phyloP scores from a whole-genome alignment of 495 filamentous ascomycete species.

The Penicillium goetzii region DNA sequence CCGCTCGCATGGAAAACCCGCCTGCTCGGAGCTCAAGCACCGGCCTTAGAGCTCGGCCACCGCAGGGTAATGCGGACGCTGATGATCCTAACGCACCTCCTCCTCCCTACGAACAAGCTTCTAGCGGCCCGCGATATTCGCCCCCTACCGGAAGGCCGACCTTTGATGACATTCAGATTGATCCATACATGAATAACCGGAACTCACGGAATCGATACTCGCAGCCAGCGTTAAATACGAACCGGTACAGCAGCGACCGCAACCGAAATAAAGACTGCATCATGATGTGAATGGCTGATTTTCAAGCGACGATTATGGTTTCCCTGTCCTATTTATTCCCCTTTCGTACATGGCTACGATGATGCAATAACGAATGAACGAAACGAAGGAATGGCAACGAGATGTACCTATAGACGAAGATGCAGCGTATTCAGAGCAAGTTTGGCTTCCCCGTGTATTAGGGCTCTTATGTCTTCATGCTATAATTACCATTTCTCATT shows the following conservation, averaged over 20 bases:
- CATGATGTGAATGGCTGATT: conserved; percentile 43
- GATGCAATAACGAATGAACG: conserved; percentile 25
- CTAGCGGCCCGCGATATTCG: conserved; percentile 63
- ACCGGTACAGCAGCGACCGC: conserved; percentile 33
- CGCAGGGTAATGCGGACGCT: conserved; percentile 29
- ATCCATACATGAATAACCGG: conserved; percentile 36
- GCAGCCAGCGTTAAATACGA: conserved; percentile 11
- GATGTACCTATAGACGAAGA: conserved; percentile 17
- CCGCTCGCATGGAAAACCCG: conserved; percentile 25
- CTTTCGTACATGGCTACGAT: conserved; percentile 12
- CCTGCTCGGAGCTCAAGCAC: conserved; percentile 27
- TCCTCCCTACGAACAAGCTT: conserved; percentile 82
- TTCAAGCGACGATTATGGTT: not conserved
- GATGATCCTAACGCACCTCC: conserved; percentile 64
- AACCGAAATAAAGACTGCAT: conserved; percentile 45
- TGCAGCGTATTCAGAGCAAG: not conserved
- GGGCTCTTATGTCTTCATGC: not conserved
- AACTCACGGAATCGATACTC: conserved; percentile 22
- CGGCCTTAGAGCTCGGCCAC: conserved; percentile 31
- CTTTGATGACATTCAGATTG: conserved; percentile 14
- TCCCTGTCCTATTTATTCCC: not conserved
- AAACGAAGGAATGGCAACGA: conserved; percentile 16
- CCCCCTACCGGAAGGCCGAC: conserved; percentile 62
- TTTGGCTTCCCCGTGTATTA: not conserved
- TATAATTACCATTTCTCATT: not conserved